Percentiles rank a stretch among this genome's conserved stretches.
These are phyloP conservation scores for Arthroderma sp. DNA, from an alignment of 2,329 filamentous ascomycete species.

Conservation along the genomic window DNA sequence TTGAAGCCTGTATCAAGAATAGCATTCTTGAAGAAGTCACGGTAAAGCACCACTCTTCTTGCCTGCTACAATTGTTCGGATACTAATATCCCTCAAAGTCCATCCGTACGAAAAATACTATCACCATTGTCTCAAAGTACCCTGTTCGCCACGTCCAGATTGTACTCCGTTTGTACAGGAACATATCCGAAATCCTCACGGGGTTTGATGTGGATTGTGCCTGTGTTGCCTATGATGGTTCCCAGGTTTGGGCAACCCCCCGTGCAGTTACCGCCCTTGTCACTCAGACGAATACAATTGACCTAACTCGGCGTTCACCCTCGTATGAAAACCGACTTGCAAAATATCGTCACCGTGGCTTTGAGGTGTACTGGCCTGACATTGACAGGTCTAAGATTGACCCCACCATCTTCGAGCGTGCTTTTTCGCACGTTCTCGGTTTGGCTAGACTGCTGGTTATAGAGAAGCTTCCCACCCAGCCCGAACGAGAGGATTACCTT, in stretches of 20 bases:
- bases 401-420: conserved; percentile 69
- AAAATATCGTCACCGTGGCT: conserved; percentile 73
- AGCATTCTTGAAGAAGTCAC: conserved; percentile 72
- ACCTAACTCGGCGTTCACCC: conserved; percentile 65
- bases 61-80: background rate
- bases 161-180: conserved; percentile 74
- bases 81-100: conserved; percentile 27
- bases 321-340: conserved; percentile 80
- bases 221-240: conserved; percentile 66
- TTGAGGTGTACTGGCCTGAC: conserved; percentile 68
- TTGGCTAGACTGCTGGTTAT: conserved; percentile 67
- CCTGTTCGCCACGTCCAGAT: conserved; percentile 76
- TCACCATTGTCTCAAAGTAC: conserved; percentile 75
- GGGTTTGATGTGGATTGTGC: conserved; percentile 83
- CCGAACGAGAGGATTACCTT: conserved; percentile 57
- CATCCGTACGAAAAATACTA: conserved; percentile 72
- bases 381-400: conserved; percentile 65
- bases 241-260: conserved; percentile 66
- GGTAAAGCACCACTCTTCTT: background rate
- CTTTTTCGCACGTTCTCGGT: conserved; percentile 61
- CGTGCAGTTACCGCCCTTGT: conserved; percentile 66
- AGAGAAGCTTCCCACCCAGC: conserved; percentile 59
- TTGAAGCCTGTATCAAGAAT: conserved; percentile 62
- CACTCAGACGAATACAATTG: conserved; percentile 69
- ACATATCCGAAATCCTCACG: conserved; percentile 68